Conservation (phyloP, 2,329 filamentous ascomycete genomes). For the Trichoderma asperellum region DNA sequence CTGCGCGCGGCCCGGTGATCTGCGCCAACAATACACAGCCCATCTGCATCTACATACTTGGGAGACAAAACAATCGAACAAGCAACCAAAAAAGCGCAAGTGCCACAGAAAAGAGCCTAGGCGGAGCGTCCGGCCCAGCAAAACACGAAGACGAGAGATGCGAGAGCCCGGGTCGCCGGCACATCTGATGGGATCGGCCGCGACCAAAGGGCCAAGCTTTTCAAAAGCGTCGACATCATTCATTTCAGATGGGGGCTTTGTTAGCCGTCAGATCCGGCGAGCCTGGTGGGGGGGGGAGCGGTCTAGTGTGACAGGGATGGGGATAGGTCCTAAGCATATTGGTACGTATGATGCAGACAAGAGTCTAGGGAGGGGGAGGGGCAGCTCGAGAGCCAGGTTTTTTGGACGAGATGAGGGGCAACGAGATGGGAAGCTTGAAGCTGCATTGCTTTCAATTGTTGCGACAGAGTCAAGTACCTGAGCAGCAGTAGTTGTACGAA, state of each 20-base stretch:
- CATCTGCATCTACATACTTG: background rate
- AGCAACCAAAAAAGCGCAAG: background rate
- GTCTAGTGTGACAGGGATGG: background rate
- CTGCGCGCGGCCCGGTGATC: background rate
- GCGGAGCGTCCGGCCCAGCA: background rate
- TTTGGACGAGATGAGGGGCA: background rate
- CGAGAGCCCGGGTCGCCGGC: constrained; percentile 3
- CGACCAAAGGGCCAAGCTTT: constrained; percentile 6
- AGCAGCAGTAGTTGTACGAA: background rate
- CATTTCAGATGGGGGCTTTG: background rate
- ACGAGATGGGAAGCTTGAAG: background rate
- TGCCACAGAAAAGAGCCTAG: background rate
- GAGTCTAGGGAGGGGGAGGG: background rate
- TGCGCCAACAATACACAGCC: background rate
- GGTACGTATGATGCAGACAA: background rate
- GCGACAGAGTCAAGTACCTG: background rate
- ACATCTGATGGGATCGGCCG: constrained; percentile 12
- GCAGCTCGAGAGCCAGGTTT: background rate
- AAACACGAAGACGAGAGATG: background rate
- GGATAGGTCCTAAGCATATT: background rate
- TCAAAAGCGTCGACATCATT: background rate
- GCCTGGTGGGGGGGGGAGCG: constrained; percentile 3
- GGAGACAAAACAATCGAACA: background rate
- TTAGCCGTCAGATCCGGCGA: constrained; percentile 26
- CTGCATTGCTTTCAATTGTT: background rate